Evolutionary conservation across 345 rosid genomes (phyloP), one percentile per base, ranked within the genome.

Genomic region (Erucastrum elatum): DNA sequence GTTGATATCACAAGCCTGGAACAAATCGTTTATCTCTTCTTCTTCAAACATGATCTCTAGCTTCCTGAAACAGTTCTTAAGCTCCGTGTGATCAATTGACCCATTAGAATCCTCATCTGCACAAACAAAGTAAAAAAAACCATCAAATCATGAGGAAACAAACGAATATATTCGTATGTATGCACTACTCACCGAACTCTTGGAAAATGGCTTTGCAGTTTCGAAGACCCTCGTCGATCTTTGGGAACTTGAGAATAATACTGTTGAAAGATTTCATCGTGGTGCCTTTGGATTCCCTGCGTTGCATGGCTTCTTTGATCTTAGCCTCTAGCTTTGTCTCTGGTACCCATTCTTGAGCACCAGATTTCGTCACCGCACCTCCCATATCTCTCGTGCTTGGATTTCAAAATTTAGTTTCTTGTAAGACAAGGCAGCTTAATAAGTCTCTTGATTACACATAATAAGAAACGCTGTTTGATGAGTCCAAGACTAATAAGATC

Each of bases 31-130:
- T 15, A 85, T 87, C 78, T 94, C 98, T 39, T 94, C 98, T 74
- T 94, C 97, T 7, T 91, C 79, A 63, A 89, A 90, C 11, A 87
- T 80, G 69, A 92, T 81, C 74, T 90, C 91, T 62, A 91, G 92
- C 87, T 87, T 88, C 30, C 76, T 75, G 76, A 92, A 82, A 84
- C 94, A 92, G 46, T 86, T 90, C 77, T 83, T 85, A 66, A 91
- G 88, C 88, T 95, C 99, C 44, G 86, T 83, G 4, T 85, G 88
- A 77, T 94, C 98, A 8, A 94, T 90, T n/a, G 84, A 82, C 7
- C 95, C 91, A 71, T 92, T 94, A 3, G 91, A 86, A 66, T 94
- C 96, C 86, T 88, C 95, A 85, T 92, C 97, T 94, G 61, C 77
- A 2, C 85, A 21, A 21, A 21, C 21, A 21, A 21, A 21, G 21